A percentile compares a stretch with the other conserved stretches of the same genome.
phyloP scores from a whole-genome alignment of 2,329 filamentous ascomycete genomes.

The Aspergillus felis region DNA sequence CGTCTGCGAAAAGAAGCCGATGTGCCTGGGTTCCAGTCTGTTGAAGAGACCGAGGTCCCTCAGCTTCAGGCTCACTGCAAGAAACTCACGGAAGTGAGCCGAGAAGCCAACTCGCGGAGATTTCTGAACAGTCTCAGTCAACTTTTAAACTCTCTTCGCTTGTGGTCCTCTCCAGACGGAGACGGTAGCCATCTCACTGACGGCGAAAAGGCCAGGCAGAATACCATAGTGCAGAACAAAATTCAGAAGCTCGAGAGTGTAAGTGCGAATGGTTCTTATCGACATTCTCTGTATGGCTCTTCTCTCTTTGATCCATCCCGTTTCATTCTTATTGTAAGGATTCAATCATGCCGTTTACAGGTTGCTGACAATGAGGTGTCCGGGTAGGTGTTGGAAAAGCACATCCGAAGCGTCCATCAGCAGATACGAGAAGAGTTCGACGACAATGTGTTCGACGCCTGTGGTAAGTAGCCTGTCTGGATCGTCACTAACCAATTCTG shows the following conservation, averaged over 20 bases:
- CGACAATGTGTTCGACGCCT: not conserved
- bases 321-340: not conserved
- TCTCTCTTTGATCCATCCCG: not conserved
- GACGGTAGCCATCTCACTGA: not conserved
- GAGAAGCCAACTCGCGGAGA: slow-evolving; percentile 41
- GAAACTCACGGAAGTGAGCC: slow-evolving; percentile 51
- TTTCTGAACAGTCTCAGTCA: slow-evolving; percentile 53
- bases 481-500: not conserved
- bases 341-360: not conserved
- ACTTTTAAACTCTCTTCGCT: slow-evolving; percentile 50
- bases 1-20: slow-evolving; percentile 51
- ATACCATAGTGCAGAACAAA: not conserved
- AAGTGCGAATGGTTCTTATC: not conserved
- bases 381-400: not conserved
- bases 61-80: slow-evolving; percentile 57
- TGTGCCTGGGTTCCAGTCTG: slow-evolving; percentile 50
- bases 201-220: not conserved
- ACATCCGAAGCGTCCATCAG: not conserved
- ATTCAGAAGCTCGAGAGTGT: not conserved
- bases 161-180: slow-evolving; percentile 42
- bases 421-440: not conserved
- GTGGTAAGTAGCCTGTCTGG: slow-evolving; percentile 1
- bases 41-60: slow-evolving; percentile 58
- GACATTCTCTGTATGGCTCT: not conserved
- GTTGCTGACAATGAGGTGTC: not conserved